phyloP scores from a whole-genome alignment of 139 green algal species.

The Ostreobium quekettii region DNA sequence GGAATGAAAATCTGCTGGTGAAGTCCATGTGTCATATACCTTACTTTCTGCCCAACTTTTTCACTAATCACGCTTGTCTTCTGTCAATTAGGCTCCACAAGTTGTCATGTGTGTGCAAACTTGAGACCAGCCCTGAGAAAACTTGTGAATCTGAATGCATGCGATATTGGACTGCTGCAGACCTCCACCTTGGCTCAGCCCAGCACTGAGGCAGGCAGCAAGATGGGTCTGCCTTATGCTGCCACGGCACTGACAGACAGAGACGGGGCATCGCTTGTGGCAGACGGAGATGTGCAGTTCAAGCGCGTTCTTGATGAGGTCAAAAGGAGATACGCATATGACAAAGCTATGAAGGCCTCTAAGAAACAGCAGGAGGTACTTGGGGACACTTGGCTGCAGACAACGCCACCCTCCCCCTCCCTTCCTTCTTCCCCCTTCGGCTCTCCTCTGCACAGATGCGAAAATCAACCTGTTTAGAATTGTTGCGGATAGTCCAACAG shows the following conservation, averaged over 20 bases:
- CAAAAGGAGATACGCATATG: background rate
- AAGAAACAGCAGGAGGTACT: background rate
- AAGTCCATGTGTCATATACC: too few relatives aligned
- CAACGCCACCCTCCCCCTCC: too few relatives aligned
- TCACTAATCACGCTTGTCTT: too few relatives aligned
- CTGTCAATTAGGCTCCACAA: too few relatives aligned
- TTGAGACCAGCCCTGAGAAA: background rate
- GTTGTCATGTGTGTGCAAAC: background rate
- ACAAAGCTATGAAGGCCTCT: background rate
- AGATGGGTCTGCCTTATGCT: background rate
- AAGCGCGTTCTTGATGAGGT: background rate
- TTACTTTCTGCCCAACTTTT: too few relatives aligned
- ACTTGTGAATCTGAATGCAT: too few relatives aligned
- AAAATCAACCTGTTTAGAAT: too few relatives aligned
- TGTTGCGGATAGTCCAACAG: too few relatives aligned
- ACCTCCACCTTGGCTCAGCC: background rate
- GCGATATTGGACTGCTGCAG: background rate
- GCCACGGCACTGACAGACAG: background rate
- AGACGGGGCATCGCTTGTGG: background rate
- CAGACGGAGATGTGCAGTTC: background rate
- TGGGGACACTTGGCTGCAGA: too few relatives aligned
- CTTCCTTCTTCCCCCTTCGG: too few relatives aligned
- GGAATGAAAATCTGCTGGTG: too few relatives aligned
- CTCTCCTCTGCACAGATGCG: too few relatives aligned
- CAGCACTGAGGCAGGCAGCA: background rate